Percentiles rank a stretch among this genome's conserved stretches.
phyloP scores from a whole-genome alignment of 1,284 basidiomycete genomes.

The Sutorius eximius region DNA sequence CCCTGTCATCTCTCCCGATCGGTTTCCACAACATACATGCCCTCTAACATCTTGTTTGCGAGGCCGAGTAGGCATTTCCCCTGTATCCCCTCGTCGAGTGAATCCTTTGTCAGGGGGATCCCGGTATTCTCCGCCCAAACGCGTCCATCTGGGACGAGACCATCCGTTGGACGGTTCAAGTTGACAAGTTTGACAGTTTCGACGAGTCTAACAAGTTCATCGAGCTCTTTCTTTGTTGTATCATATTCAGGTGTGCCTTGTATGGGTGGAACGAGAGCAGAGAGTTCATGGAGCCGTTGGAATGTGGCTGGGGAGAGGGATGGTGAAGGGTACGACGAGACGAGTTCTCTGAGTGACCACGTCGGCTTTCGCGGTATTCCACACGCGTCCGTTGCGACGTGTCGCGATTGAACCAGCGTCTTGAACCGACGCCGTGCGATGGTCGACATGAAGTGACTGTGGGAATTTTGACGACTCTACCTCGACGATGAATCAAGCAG shows the following conservation, averaged over 20 bases:
- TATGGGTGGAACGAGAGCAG: slow-evolving; percentile 64
- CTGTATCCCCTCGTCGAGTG: slow-evolving; percentile 29
- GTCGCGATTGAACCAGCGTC: slow-evolving; percentile 8
- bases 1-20: slow-evolving; percentile 39
- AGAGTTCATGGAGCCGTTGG: slow-evolving; percentile 61
- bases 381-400: slow-evolving; percentile 47
- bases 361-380: slow-evolving; percentile 64
- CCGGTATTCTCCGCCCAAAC: slow-evolving; percentile 44
- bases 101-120: slow-evolving; percentile 29
- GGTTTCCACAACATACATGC: slow-evolving; percentile 48
- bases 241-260: slow-evolving; percentile 52
- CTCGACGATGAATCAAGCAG: slow-evolving; percentile 28
- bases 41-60: slow-evolving; percentile 47
- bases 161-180: slow-evolving; percentile 30
- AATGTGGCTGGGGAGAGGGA: slow-evolving; percentile 55
- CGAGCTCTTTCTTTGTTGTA: slow-evolving; percentile 55
- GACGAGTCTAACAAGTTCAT: slow-evolving; percentile 69
- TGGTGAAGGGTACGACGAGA: slow-evolving; percentile 73
- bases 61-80: slow-evolving; percentile 49
- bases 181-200: slow-evolving; percentile 73
- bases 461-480: slow-evolving; percentile 17
- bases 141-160: slow-evolving; percentile 44
- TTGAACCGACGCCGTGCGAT: neutral
- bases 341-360: slow-evolving; percentile 73
- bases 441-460: slow-evolving; percentile 16